Percentiles rank a stretch among this genome's conserved stretches.
These are phyloP conservation scores for Cokeromyces recurvatus DNA, from an alignment of 371 early-diverging fungal species.

Conservation along the genomic window DNA sequence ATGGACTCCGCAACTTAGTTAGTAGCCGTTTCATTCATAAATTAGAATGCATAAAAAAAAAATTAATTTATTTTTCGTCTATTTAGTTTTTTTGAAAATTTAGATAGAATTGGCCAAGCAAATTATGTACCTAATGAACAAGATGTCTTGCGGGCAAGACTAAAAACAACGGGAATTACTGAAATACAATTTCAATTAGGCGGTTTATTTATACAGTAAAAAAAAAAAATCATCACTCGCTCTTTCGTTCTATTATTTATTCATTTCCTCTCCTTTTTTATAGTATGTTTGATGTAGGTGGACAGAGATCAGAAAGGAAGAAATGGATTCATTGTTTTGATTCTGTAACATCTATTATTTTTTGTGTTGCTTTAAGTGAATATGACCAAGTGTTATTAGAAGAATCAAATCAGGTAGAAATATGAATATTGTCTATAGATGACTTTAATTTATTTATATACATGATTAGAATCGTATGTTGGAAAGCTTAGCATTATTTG, in stretches of 20 bases:
- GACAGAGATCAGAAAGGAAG: constrained; percentile 81
- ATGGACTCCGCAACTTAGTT: constrained; percentile 75
- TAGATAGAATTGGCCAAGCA: constrained; percentile 52
- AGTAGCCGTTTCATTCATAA: too few relatives aligned
- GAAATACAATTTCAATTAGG: constrained; percentile 76
- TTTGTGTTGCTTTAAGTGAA: constrained; percentile 65
- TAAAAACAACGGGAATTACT: constrained; percentile 83
- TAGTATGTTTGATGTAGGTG: constrained; percentile 74
- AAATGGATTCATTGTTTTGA: constrained; percentile 94
- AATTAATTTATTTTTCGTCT: background rate
- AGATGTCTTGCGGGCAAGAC: constrained; percentile 80
- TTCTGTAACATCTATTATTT: constrained; percentile 68
- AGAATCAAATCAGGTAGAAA: constrained; percentile 53
- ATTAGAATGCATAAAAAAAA: background rate
- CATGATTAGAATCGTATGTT: constrained; percentile 75
- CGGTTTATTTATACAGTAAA: constrained; percentile 58
- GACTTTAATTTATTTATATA: background rate
- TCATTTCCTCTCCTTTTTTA: background rate
- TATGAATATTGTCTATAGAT: background rate
- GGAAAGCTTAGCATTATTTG: constrained; percentile 77
- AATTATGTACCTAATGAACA: constrained; percentile 57
- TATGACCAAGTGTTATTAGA: constrained; percentile 76
- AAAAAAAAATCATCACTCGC: background rate
- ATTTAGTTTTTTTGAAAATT: constrained; percentile 54
- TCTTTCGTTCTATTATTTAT: background rate